Conservation (phyloP, 2,329 filamentous ascomycete species). For the Fusarium ambrosium region DNA sequence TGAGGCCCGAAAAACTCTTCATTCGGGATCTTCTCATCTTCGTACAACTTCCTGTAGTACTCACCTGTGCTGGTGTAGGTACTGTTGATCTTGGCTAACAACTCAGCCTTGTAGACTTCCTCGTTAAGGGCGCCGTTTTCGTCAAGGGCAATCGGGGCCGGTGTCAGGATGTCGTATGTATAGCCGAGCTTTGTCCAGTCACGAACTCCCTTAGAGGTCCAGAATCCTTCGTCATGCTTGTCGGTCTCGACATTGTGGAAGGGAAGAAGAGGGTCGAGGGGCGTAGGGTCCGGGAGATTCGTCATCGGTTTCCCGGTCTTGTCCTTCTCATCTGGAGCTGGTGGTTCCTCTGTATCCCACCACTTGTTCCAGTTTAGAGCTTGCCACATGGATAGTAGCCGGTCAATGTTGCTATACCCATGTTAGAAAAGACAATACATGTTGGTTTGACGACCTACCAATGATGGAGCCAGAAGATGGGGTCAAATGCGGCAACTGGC, state of each 20-base stretch:
- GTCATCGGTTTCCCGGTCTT: too few relatives aligned
- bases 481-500: conserved; percentile 72
- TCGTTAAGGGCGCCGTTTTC: background rate
- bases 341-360: conserved; percentile 8
- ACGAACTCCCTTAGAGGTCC: conserved; percentile 10
- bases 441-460: conserved; percentile 35
- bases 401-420: conserved; percentile 19
- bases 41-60: background rate
- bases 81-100: conserved; percentile 6
- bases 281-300: background rate
- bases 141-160: background rate
- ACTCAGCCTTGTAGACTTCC: background rate
- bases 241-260: conserved; percentile 15
- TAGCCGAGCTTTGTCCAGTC: conserved; percentile 23
- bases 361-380: conserved; percentile 23
- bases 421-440: background rate
- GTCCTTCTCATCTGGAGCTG: background rate
- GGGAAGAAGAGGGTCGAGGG: conserved; percentile 1
- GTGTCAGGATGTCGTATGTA: conserved; percentile 13
- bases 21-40: background rate
- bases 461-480: conserved; percentile 75
- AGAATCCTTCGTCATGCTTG: background rate
- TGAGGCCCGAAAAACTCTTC: background rate
- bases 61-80: background rate
- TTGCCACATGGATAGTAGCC: conserved; percentile 29